These are phyloP conservation scores for Lunularia cruciata DNA, from an alignment of 225 moss, liverwort and hornwort genomes.

Conservation along the genomic window DNA sequence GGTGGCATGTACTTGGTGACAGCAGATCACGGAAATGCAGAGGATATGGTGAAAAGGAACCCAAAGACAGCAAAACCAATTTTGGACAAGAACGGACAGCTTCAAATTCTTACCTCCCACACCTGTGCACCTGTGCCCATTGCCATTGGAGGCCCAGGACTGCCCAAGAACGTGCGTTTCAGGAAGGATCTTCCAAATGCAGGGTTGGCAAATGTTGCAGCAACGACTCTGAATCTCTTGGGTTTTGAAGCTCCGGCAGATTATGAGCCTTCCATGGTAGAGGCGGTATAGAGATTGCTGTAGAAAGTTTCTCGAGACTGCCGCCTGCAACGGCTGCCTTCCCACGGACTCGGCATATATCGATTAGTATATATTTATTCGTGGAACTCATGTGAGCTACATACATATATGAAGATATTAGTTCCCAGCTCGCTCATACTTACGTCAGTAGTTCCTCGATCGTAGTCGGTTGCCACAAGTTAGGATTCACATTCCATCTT, in stretches of 20 bases:
- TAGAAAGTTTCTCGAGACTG: background rate
- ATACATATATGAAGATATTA: background rate
- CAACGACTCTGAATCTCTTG: slow-evolving; percentile 87
- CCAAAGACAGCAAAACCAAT: slow-evolving; percentile 57
- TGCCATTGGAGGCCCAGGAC: slow-evolving; percentile 88
- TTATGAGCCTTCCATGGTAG: slow-evolving; percentile 64
- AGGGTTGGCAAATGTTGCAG: slow-evolving; percentile 91
- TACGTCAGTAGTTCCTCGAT: background rate
- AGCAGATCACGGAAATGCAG: slow-evolving; percentile 89
- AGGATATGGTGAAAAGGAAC: slow-evolving; percentile 89
- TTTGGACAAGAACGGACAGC: slow-evolving; percentile 51
- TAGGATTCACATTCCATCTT: slow-evolving; percentile 2
- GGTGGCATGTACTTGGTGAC: slow-evolving; percentile 83
- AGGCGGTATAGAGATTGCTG: slow-evolving; percentile 7
- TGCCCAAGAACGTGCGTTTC: slow-evolving; percentile 71
- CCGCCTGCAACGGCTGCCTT: background rate
- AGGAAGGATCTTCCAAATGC: slow-evolving; percentile 65
- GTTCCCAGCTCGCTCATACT: background rate
- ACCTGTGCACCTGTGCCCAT: slow-evolving; percentile 91
- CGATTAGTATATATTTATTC: background rate
- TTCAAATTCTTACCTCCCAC: slow-evolving; percentile 85
- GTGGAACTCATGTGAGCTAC: background rate
- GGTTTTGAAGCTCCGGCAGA: slow-evolving; percentile 82
- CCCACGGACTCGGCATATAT: slow-evolving; percentile 7
- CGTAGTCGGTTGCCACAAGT: background rate